Conservation (phyloP, 129 eudicot species). For the Escallonia rubra region DNA sequence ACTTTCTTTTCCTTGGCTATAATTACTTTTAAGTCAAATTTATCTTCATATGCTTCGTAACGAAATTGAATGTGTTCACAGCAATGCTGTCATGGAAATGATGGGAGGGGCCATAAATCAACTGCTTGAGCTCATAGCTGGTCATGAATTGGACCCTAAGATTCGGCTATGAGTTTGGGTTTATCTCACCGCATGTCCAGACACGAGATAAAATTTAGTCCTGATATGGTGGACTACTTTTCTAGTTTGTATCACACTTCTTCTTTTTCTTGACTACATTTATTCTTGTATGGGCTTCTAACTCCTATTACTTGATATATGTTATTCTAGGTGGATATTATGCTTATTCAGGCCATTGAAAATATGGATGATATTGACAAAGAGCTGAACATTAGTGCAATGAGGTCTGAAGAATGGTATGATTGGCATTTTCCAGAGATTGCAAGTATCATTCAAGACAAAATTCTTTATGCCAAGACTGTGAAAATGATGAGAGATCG, state of each 20-base stretch:
- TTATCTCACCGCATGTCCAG: conserved; percentile 85
- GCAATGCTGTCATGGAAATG: conserved; percentile 74
- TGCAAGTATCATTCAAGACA: conserved; percentile 70
- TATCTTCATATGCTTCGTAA: conserved; percentile 23
- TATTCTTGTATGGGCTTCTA: too few relatives aligned
- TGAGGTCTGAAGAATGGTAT: conserved; percentile 97
- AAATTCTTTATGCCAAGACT: conserved; percentile 68
- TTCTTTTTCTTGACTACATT: neutral
- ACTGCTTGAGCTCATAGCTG: conserved; percentile 72
- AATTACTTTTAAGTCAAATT: too few relatives aligned
- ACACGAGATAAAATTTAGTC: conserved; percentile 79
- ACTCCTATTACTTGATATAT: neutral
- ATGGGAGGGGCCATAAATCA: conserved; percentile 90
- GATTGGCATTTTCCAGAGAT: conserved; percentile 97
- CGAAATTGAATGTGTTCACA: conserved; percentile 87
- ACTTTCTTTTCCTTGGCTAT: too few relatives aligned
- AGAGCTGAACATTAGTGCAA: conserved; percentile 85
- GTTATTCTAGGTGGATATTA: conserved; percentile 67
- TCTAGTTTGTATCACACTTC: neutral
- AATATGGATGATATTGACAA: conserved; percentile 94
- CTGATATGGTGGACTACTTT: conserved; percentile 57
- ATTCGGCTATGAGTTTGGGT: conserved; percentile 85
- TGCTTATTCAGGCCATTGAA: conserved; percentile 93
- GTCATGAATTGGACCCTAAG: conserved; percentile 76
- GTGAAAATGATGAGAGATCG: conserved; percentile 84